Percentiles rank a stretch among this genome's conserved stretches.
phyloP scores from a whole-genome alignment of 164 flowering plant genomes.

The Stephania cephalantha region DNA sequence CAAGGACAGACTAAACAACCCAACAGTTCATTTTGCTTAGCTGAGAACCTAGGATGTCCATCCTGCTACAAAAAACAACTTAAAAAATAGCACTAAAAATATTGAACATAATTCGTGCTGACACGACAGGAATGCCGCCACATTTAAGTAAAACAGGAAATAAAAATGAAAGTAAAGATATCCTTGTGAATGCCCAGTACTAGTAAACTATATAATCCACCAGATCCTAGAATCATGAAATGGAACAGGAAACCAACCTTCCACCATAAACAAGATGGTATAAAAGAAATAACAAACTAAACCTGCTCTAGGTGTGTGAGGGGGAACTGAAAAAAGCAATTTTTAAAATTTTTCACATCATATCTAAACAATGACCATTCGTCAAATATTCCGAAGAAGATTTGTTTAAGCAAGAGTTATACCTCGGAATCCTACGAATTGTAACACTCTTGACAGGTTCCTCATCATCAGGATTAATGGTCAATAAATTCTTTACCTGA shows the following conservation, averaged over 20 bases:
- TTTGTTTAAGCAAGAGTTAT: slow-evolving; percentile 9
- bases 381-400: neutral
- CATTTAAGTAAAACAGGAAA: neutral
- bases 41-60: neutral
- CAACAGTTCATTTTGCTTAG: neutral
- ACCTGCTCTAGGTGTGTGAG: neutral
- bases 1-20: neutral
- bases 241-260: neutral
- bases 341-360: neutral
- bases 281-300: neutral
- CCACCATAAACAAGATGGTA: neutral
- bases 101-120: neutral
- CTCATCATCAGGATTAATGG: slow-evolving; percentile 79
- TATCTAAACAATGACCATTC: neutral
- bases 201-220: neutral
- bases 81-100: neutral
- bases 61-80: neutral
- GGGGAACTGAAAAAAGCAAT: neutral
- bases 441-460: slow-evolving; percentile 84
- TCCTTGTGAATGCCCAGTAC: neutral
- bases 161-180: neutral
- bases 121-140: neutral
- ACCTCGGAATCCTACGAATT: slow-evolving; percentile 92
- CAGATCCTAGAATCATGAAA: neutral
- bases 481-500: slow-evolving; percentile 79